A percentile compares a stretch with the other conserved stretches of the same genome.
Conservation (phyloP, 1,284 basidiomycete species). For the Coniferiporia weirii region DNA sequence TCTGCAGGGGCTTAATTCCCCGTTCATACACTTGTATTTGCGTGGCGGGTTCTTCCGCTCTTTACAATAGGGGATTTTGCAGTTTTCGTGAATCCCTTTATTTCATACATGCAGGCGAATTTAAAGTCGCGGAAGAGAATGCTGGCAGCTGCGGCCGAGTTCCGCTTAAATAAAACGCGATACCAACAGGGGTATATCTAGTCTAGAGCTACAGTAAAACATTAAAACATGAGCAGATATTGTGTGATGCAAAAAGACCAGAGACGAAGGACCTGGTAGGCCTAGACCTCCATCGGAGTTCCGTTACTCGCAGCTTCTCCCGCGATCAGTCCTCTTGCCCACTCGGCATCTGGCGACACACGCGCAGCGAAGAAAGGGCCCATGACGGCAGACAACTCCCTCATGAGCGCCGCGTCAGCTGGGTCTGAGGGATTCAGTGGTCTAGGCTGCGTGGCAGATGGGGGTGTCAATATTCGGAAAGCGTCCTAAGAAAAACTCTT, state of each 20-base stretch:
- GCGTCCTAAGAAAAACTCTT: conserved; percentile 41
- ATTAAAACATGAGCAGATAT: background rate
- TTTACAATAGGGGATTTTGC: no score
- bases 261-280: background rate
- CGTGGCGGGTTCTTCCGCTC: no score
- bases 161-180: no score
- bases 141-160: no score
- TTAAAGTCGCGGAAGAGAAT: no score
- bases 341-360: conserved; percentile 50
- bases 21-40: no score
- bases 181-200: no score
- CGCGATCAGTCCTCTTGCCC: conserved; percentile 36
- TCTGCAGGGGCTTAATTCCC: no score
- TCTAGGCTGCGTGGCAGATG: conserved; percentile 46
- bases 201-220: background rate
- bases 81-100: no score
- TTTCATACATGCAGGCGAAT: no score
- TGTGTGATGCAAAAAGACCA: background rate
- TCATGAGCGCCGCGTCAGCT: conserved; percentile 42
- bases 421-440: conserved; percentile 45
- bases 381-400: conserved; percentile 46
- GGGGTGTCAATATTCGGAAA: conserved; percentile 49
- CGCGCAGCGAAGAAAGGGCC: conserved; percentile 58
- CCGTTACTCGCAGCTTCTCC: background rate
- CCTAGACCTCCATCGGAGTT: conserved; percentile 2